Base-by-base conservation (phyloP, 2,329 filamentous ascomycete genomes). In the Acephala macrosclerotiorum region DNA sequence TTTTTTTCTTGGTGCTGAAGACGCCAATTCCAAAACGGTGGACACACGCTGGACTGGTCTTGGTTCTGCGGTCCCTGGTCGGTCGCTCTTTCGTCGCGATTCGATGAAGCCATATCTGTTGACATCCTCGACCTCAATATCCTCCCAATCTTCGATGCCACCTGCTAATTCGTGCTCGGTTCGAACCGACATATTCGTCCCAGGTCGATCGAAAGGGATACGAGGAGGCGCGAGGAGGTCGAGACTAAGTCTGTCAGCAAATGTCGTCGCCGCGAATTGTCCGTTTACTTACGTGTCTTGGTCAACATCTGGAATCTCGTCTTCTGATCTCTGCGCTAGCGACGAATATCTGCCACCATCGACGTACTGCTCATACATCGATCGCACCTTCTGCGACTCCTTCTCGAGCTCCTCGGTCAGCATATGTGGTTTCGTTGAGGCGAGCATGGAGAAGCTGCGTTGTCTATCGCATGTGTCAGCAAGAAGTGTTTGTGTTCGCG, bases 81-180 rank as follows among this genome's bases (percentile, higher is more conserved):
- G 76, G 29, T 78, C 75, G 20, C 72, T 57, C 68, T 79, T 76
- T 33, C 78, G 73, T 36, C 80, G 81, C 51, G 79, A 74, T 60
- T 77, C 83, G 72, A 91, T 91, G 78, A 91, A 91, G 66, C 89
- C 89, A 74, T 90, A 91, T 73, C 89, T 84, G 78, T 91, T 89
- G 68, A 91, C 85, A 74, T 88, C 84, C 58, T 80, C 81, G 36
- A 83, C 86, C 61, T 87, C 80, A 2, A 91, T 79, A 70, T 90
- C 86, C 72, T 90, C 85, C 88, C 87, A 91, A 72, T 91, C 88
- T 74, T 91, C 89, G 22, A 89, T 79, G 18, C 87, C 86, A 56
- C 87, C 85, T 16, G 85, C 85, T 47, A 84, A 77, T 72, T 87
- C 84, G 66, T 81, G 80, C 58, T 71, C 75, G 74, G 66, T 78